phyloP scores from a whole-genome alignment of 1,284 basidiomycete genomes.

The Cutaneotrichosporon cavernicola region DNA sequence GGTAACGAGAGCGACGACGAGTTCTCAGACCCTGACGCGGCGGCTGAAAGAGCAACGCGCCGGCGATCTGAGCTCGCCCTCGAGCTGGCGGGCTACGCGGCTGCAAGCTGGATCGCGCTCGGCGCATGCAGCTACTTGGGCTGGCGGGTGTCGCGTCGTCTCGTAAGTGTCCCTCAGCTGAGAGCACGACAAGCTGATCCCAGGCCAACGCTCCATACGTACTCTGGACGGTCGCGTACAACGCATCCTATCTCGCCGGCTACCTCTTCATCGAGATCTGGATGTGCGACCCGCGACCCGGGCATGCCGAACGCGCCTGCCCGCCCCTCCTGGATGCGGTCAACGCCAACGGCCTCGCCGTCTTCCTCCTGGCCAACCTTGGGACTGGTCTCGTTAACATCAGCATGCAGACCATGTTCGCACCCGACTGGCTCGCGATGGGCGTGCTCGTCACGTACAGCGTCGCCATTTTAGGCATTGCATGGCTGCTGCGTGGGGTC shows the following conservation, averaged over 20 bases:
- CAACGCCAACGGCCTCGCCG: constrained; percentile 72
- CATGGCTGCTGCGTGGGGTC: constrained; percentile 56
- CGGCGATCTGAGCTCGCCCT: constrained; percentile 64
- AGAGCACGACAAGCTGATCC: neutral
- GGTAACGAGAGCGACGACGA: constrained; percentile 14
- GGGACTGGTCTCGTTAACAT: constrained; percentile 84
- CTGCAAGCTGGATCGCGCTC: constrained; percentile 72
- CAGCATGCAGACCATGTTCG: constrained; percentile 78
- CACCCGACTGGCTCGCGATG: constrained; percentile 57
- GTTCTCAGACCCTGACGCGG: constrained; percentile 10
- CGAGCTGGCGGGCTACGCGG: constrained; percentile 71
- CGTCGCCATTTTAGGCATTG: constrained; percentile 60
- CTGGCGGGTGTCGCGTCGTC: constrained; percentile 65
- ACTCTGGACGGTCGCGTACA: constrained; percentile 86
- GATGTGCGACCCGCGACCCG: constrained; percentile 51
- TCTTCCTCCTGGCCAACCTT: constrained; percentile 86
- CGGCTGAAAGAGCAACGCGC: constrained; percentile 55
- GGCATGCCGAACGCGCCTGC: constrained; percentile 31
- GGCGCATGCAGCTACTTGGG: constrained; percentile 51
- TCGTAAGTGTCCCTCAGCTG: constrained; percentile 58
- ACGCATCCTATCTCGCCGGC: constrained; percentile 76
- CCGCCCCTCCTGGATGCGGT: constrained; percentile 73
- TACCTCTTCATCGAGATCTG: constrained; percentile 73
- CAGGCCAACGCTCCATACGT: constrained; percentile 88
- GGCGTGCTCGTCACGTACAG: constrained; percentile 66